Evolutionary conservation across 768 basidiomycete species (phyloP).

Genomic region (Melanogaster broomeanus): DNA sequence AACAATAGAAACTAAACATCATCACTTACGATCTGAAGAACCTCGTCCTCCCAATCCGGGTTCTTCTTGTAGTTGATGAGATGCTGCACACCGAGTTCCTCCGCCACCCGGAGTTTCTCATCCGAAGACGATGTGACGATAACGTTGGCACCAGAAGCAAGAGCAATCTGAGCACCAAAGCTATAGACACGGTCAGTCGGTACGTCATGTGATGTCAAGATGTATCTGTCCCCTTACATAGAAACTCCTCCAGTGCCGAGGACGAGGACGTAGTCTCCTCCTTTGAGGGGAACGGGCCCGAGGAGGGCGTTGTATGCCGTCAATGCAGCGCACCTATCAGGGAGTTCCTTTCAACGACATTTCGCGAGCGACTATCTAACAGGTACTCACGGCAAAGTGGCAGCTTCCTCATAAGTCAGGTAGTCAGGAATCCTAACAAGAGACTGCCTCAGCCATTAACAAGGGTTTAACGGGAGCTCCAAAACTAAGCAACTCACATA

Average conservation of each 20-base stretch:
- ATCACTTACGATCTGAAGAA: conserved; percentile 41
- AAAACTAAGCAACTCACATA: conserved; percentile 31
- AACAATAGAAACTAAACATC: background rate
- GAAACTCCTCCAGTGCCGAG: conserved; percentile 61
- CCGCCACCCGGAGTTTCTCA: conserved; percentile 55
- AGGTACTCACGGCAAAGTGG: conserved; percentile 55
- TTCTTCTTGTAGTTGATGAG: conserved; percentile 63
- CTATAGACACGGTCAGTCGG: conserved; percentile 33
- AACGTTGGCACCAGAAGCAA: conserved; percentile 61
- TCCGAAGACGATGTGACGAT: conserved; percentile 71
- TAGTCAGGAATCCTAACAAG: conserved; percentile 56
- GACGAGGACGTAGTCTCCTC: conserved; percentile 59
- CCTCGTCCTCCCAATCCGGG: conserved; percentile 60
- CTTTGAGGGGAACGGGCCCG: conserved; percentile 51
- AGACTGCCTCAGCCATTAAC: conserved; percentile 30
- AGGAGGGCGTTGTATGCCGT: conserved; percentile 65
- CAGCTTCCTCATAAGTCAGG: conserved; percentile 63
- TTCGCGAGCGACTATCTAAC: too few relatives aligned
- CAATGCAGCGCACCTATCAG: conserved; percentile 52
- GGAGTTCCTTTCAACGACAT: background rate
- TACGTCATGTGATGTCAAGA: background rate
- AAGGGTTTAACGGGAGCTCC: background rate
- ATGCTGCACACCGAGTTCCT: conserved; percentile 52
- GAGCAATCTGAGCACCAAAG: conserved; percentile 61
- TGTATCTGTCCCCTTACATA: conserved; percentile 34